Conservation (phyloP, 2,329 filamentous ascomycete genomes). For the Beauveria sp. region DNA sequence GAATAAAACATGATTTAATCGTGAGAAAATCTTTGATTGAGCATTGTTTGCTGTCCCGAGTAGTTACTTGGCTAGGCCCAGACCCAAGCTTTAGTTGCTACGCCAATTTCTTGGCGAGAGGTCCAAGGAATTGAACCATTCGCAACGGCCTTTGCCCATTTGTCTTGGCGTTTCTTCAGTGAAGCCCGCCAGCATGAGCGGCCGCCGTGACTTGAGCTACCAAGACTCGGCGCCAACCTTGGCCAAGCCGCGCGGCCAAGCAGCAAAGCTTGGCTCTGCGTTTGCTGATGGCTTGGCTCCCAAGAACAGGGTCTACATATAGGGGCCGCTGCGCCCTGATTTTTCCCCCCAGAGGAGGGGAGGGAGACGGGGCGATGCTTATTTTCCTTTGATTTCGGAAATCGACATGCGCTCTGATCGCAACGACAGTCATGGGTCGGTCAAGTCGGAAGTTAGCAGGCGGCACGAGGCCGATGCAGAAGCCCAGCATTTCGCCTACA, state of each 20-base stretch:
- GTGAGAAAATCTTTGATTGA: background rate
- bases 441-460: background rate
- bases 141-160: background rate
- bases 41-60: background rate
- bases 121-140: background rate
- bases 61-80: background rate
- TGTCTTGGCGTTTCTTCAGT: background rate
- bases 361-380: background rate
- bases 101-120: background rate
- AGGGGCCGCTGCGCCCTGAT: too few relatives aligned
- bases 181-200: background rate
- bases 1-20: background rate
- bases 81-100: background rate
- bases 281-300: too few relatives aligned
- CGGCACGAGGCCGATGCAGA: constrained; percentile 17
- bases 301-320: too few relatives aligned
- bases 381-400: background rate
- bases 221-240: too few relatives aligned
- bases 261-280: too few relatives aligned
- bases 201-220: too few relatives aligned
- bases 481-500: constrained; percentile 33
- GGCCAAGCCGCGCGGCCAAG: too few relatives aligned
- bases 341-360: too few relatives aligned
- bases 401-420: constrained; percentile 1
- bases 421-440: background rate